These are phyloP conservation scores for Grammothele lineata DNA, from an alignment of 768 basidiomycete species.

Conservation along the genomic window DNA sequence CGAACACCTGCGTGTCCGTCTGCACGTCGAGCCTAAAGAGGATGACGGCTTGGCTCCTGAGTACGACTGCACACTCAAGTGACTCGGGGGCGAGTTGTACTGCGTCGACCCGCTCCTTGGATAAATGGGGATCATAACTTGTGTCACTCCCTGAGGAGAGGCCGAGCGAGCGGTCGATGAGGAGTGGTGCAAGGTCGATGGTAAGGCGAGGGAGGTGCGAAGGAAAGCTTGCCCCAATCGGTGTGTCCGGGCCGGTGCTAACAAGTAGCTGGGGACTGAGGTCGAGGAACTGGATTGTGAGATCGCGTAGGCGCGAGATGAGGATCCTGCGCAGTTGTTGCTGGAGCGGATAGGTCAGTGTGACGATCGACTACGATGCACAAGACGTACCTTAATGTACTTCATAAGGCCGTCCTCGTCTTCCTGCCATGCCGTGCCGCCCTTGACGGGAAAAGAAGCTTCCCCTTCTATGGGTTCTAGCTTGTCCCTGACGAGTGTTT, in stretches of 20 bases:
- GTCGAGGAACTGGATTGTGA: constrained; percentile 70
- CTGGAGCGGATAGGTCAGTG: constrained; percentile 33
- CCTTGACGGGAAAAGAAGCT: constrained; percentile 23
- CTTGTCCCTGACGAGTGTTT: constrained; percentile 30
- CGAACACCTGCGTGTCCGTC: constrained; percentile 9
- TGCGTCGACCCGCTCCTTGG: constrained; percentile 34
- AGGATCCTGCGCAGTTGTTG: constrained; percentile 62
- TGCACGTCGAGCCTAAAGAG: constrained; percentile 38
- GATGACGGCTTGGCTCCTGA: constrained; percentile 54
- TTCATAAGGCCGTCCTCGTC: constrained; percentile 45
- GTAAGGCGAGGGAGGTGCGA: constrained; percentile 56
- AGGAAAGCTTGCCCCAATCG: constrained; percentile 62
- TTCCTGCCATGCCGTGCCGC: constrained; percentile 58
- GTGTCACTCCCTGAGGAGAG: constrained; percentile 19
- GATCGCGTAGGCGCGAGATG: constrained; percentile 58
- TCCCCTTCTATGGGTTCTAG: constrained; percentile 22
- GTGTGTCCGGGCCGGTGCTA: constrained; percentile 35
- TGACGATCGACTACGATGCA: no score
- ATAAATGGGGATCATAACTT: constrained; percentile 4
- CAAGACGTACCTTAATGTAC: constrained; percentile 48
- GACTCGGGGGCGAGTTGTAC: constrained; percentile 52
- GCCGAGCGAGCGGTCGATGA: constrained; percentile 40
- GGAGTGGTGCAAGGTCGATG: constrained; percentile 50
- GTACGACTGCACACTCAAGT: constrained; percentile 50
- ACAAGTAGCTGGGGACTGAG: constrained; percentile 64